Percentiles rank a stretch among this genome's conserved stretches.
Conservation (phyloP, 805 yeast genomes). For the Saccharomyces jurei region DNA sequence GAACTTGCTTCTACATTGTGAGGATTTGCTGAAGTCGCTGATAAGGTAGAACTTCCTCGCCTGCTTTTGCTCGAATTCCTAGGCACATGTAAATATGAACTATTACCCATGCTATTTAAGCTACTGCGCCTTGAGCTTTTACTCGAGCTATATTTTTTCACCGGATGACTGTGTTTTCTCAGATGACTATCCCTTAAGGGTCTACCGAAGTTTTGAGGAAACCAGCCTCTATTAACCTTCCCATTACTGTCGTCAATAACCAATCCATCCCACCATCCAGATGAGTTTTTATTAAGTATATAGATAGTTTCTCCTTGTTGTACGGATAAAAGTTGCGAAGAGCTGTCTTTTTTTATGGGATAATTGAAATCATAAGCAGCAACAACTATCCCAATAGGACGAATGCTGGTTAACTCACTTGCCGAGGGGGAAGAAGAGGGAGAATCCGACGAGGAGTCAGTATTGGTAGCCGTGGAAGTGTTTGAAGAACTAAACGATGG, state of each 20-base stretch:
- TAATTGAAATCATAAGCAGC: conserved; percentile 14
- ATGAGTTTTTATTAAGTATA: conserved; percentile 53
- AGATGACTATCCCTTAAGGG: conserved; percentile 12
- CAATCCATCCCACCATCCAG: conserved; percentile 89
- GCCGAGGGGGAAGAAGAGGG: conserved; percentile 1
- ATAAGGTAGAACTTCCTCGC: conserved; percentile 2
- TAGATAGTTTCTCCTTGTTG: conserved; percentile 60
- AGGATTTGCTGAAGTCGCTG: background rate
- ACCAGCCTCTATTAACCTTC: conserved; percentile 66
- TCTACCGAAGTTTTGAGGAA: conserved; percentile 52
- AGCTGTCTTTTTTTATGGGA: conserved; percentile 4
- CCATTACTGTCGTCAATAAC: conserved; percentile 28
- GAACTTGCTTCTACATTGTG: background rate
- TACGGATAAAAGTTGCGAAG: conserved; percentile 13
- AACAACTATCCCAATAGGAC: conserved; percentile 17
- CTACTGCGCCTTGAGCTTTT: conserved; percentile 14
- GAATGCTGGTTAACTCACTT: conserved; percentile 3
- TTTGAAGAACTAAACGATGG: background rate
- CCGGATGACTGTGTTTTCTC: conserved; percentile 1
- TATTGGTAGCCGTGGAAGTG: background rate
- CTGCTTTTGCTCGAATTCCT: conserved; percentile 6
- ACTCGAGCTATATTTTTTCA: conserved; percentile 1
- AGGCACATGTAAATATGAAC: conserved; percentile 1
- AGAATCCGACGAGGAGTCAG: background rate
- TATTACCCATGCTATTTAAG: conserved; percentile 8